Conservation (phyloP, 1,284 basidiomycete species). For the Sutorius eximius region DNA sequence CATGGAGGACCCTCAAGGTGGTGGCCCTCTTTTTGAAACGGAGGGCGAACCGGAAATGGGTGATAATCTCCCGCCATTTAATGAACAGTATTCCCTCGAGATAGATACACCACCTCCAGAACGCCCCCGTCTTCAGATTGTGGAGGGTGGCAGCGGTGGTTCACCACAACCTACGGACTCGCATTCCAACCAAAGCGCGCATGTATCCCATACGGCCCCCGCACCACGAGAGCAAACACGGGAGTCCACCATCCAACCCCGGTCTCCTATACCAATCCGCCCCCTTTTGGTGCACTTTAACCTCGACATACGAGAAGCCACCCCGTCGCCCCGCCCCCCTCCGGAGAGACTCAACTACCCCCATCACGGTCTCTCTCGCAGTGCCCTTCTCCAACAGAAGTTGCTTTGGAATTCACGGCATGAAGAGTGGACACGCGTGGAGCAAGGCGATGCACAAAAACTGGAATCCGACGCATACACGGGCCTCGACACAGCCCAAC, state of each 20-base stretch:
- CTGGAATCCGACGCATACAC: constrained; percentile 33
- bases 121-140: neutral
- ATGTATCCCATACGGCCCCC: neutral
- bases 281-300: constrained; percentile 7
- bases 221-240: constrained; percentile 1
- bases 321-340: constrained; percentile 3
- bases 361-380: constrained; percentile 60
- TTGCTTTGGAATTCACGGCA: constrained; percentile 57
- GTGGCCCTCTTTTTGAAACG: neutral
- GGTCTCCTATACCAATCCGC: constrained; percentile 26
- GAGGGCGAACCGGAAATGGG: neutral
- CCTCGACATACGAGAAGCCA: constrained; percentile 2
- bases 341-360: constrained; percentile 27
- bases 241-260: constrained; percentile 7
- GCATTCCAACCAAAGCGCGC: neutral
- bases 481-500: constrained; percentile 12
- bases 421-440: constrained; percentile 44
- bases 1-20: constrained; percentile 4
- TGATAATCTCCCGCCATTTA: neutral
- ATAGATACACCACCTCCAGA: constrained; percentile 5
- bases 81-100: constrained; percentile 9
- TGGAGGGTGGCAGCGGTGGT: neutral
- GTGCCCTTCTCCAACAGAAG: constrained; percentile 55
- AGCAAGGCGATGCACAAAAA: constrained; percentile 4
- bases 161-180: constrained; percentile 8